Percentiles rank a stretch among this genome's conserved stretches.
These are phyloP conservation scores for Aspergillus ruber DNA, from an alignment of 2,329 filamentous ascomycete species.

Conservation along the genomic window DNA sequence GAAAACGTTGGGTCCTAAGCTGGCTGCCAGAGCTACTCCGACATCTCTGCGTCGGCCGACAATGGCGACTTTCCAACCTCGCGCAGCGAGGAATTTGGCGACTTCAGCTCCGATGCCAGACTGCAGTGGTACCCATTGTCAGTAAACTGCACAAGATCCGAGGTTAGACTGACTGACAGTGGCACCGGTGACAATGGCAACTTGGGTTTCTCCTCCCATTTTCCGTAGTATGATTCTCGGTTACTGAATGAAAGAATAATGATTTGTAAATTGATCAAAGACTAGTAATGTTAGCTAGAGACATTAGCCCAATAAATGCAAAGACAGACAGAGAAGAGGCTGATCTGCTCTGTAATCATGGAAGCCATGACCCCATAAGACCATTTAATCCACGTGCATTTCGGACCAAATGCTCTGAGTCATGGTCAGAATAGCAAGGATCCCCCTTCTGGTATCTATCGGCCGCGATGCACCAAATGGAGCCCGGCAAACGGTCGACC, in stretches of 20 bases:
- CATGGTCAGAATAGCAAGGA: not conserved
- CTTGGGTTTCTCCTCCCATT: slow-evolving; percentile 15
- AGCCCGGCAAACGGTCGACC: not conserved
- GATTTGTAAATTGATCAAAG: too few species aligned
- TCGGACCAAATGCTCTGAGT: not conserved
- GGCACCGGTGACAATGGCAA: slow-evolving; percentile 38
- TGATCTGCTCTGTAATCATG: not conserved
- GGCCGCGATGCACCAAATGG: not conserved
- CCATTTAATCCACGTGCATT: not conserved
- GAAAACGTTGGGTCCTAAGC: slow-evolving; percentile 26
- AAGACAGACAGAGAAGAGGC: not conserved
- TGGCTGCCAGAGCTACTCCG: slow-evolving; percentile 29
- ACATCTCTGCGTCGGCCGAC: slow-evolving; percentile 33
- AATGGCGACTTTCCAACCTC: slow-evolving; percentile 28
- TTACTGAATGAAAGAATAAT: too few species aligned
- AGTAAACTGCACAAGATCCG: not conserved
- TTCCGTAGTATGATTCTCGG: not conserved
- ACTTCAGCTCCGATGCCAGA: slow-evolving; percentile 45
- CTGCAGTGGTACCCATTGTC: slow-evolving; percentile 19
- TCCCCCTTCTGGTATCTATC: not conserved
- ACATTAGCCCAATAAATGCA: not conserved
- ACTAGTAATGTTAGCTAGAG: not conserved
- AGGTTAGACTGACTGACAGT: slow-evolving; percentile 26
- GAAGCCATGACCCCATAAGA: not conserved
- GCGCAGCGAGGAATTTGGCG: slow-evolving; percentile 28